phyloP scores from a whole-genome alignment of 164 flowering plant genomes.

The Euptelea pleiosperma region DNA sequence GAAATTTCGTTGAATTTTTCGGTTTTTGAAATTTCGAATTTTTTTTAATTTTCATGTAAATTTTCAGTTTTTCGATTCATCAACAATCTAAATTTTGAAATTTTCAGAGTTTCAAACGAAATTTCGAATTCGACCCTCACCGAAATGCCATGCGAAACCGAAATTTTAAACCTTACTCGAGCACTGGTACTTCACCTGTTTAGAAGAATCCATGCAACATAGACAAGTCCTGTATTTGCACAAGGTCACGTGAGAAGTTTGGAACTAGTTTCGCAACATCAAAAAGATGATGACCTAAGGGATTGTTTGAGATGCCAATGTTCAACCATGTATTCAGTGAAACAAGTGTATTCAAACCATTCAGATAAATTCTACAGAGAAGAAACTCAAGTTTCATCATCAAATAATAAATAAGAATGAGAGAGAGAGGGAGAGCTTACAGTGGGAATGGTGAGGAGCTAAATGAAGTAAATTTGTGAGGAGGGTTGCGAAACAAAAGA shows the following conservation, averaged over 20 bases:
- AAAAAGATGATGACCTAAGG: background rate
- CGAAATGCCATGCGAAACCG: no score
- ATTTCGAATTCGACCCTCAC: no score
- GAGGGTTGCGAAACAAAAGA: conserved; percentile 34
- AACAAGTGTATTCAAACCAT: background rate
- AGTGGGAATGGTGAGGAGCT: conserved; percentile 19
- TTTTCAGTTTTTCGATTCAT: no score
- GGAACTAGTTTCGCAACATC: background rate
- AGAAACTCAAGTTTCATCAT: background rate
- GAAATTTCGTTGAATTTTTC: no score
- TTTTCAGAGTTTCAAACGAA: no score
- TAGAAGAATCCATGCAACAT: no score
- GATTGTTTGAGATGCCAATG: background rate
- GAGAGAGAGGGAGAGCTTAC: conserved; percentile 24
- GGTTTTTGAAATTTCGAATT: no score
- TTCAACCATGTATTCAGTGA: background rate
- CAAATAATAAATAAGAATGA: background rate
- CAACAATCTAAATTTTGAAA: no score
- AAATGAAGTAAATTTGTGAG: conserved; percentile 18
- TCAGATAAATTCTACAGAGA: background rate
- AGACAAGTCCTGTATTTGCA: no score
- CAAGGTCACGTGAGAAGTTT: background rate
- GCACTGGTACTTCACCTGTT: no score
- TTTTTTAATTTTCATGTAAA: no score
- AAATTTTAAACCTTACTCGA: no score